Evolutionary conservation across 768 basidiomycete species (phyloP), one percentile per base, ranked within the genome.

Genomic region (Lyophyllum decastes): DNA sequence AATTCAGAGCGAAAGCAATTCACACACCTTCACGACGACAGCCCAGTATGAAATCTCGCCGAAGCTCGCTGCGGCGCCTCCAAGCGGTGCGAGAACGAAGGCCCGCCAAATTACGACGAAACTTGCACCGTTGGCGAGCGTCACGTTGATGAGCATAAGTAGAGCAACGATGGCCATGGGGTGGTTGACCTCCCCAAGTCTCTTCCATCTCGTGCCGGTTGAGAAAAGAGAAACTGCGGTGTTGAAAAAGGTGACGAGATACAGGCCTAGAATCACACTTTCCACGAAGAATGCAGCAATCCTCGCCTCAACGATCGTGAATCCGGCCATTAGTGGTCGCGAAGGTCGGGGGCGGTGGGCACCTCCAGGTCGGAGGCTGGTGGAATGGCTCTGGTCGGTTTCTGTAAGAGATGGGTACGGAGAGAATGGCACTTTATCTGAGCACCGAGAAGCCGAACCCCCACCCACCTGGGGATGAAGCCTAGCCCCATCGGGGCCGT

Each of bases 41-140:
- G 53, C 38, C 65, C 65, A 66, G 16, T 52, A 38, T 0, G 62
- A 54, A 11, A 62, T 52, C 26, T 66, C 49, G 2, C 22, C n/a
- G 33, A 62, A 62, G 12, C 40, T 49, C 25, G 38, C 56, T 9
- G 43, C 24, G 4, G 63, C 55, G 0, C 45, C 56, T 17, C 61
- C 62, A 12, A 44, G 44, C 19, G 57, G 49, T 2, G 55, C 49
- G 33, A 57, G 53, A 6, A 64, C 55, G 30, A 66, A 64, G 6
- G 62, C 62, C 9, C 58, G 35, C 41, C 63, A 33, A 14, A 53
- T 30, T 14, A 64, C 40, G 49, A 56, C 22, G 24, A 64, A 55
- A 2, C 45, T 40, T 2, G 60, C 10, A 1, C 22, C 38, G 17
- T 48, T 44, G 14, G 56, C 57, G n/a, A n/a, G n/a, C 30, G 35